A percentile compares a stretch with the other conserved stretches of the same genome.
phyloP scores from a whole-genome alignment of 768 basidiomycete genomes.

The Termitomyces sp. region DNA sequence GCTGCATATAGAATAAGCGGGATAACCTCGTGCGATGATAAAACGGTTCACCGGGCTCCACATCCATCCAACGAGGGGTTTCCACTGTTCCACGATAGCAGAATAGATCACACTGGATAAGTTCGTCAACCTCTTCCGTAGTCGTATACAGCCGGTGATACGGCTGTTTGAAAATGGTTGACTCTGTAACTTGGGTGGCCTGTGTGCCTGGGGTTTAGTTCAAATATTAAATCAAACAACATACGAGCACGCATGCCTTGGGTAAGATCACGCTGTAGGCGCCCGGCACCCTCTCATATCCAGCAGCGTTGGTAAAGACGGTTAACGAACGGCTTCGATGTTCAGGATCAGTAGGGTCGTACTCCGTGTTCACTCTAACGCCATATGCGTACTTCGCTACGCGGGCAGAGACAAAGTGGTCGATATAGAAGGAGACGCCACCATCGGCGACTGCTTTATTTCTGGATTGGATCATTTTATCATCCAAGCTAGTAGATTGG shows the following conservation, averaged over 20 bases:
- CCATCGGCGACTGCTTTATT: no score
- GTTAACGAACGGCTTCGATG: slow-evolving; percentile 4
- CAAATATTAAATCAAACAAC: no score
- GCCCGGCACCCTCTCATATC: slow-evolving; percentile 6
- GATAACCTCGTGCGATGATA: background rate
- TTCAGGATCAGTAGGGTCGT: slow-evolving; percentile 5
- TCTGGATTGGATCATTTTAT: background rate
- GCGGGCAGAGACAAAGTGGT: slow-evolving; percentile 12
- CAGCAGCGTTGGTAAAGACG: background rate
- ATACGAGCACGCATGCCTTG: slow-evolving; percentile 12
- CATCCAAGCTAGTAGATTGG: background rate
- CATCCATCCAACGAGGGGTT: slow-evolving; percentile 21
- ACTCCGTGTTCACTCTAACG: background rate
- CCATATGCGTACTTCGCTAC: slow-evolving; percentile 16
- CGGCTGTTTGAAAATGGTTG: slow-evolving; percentile 15
- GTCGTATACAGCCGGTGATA: background rate
- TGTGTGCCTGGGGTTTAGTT: slow-evolving; percentile 8
- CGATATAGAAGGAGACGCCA: no score
- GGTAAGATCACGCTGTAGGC: slow-evolving; percentile 23
- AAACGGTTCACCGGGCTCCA: slow-evolving; percentile 14
- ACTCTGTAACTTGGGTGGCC: slow-evolving; percentile 32
- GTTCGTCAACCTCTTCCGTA: background rate
- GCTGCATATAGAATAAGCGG: slow-evolving; percentile 1
- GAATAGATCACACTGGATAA: slow-evolving; percentile 7
- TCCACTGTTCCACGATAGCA: slow-evolving; percentile 11